Conservation (phyloP, 257 asterid species). For the Solanum etuberosum region DNA sequence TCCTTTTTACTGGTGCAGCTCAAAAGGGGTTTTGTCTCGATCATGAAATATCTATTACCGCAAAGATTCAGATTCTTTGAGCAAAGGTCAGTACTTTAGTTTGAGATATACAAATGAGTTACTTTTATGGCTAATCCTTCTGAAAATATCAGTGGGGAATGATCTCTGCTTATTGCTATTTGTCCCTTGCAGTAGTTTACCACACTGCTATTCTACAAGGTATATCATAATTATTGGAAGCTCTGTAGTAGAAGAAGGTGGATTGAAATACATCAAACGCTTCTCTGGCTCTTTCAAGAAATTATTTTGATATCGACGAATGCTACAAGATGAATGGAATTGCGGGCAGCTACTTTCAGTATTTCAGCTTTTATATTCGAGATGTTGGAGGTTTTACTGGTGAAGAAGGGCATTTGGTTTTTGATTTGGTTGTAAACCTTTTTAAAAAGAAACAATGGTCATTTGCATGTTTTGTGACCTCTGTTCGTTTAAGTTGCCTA, state of each 20-base stretch:
- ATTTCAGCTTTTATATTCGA: neutral
- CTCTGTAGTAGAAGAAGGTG: neutral
- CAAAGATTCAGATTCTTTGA: neutral
- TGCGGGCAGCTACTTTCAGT: neutral
- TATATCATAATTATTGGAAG: neutral
- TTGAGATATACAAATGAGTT: neutral
- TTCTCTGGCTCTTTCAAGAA: neutral
- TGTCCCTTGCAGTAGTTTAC: neutral
- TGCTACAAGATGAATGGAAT: neutral
- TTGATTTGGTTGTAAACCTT: neutral
- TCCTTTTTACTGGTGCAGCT: constrained; percentile 37
- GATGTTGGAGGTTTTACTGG: neutral
- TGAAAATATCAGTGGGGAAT: neutral
- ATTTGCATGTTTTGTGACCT: neutral
- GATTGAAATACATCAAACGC: neutral
- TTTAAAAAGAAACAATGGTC: neutral
- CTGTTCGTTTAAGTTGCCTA: neutral
- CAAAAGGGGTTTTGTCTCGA: constrained; percentile 77
- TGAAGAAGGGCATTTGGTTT: neutral
- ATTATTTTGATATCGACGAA: neutral
- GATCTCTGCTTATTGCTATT: neutral
- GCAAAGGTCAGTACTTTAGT: neutral
- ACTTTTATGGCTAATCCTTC: neutral
- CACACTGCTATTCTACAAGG: neutral
- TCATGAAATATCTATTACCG: constrained; percentile 17